Base-by-base conservation (phyloP, 352 stramenopile genomes). In the Aphanomyces stellatus region DNA sequence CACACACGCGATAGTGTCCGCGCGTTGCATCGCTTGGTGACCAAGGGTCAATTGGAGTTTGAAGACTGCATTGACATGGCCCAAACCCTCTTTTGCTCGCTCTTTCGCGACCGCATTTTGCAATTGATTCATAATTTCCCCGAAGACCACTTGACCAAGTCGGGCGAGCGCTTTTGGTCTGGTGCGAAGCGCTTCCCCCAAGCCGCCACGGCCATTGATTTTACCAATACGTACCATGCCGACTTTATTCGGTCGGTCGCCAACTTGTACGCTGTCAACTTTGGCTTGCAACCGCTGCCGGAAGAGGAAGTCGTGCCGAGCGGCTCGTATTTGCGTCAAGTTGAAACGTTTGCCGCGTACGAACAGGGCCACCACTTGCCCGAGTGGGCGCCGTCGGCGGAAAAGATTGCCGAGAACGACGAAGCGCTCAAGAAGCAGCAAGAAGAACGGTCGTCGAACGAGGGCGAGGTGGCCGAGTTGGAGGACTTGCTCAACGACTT, bases 51-150 rank as follows among this genome's bases (percentile, higher is more conserved):
- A 17, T 81, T 78, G 22, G 81, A 78, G 15, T 91, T 93, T 51
- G 81, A 89, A 13, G 83, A 78, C 57, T 93, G 86, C 69, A 75
- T 89, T 55, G 71, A 79, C 41, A 51, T 88, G 49, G 84, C 89
- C 1, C 83, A 88, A 30, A 77, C 85, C 2, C 69, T 92, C 6
- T 85, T 97, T 76, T 88, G 84, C 30, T 77, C 76, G 30, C 74
- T 78, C 6, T 96, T 96, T 75, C 85, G 90, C 56, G 90, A 97
- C 69, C 83, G 84, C 46, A 95, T 97, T 64, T 64, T 96, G 53
- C 87, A 97, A 63, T 76, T 93, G 13, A 86, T 90, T 53, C 79
- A 88, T 71, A 91, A 91, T 55, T 92, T 92, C 62, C 82, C 82
- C 4, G 85, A 91, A 66, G 78, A 95, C 37, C 85, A 95, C 55